These are phyloP conservation scores for Candida montana DNA, from an alignment of 805 yeast genomes.

Conservation along the genomic window DNA sequence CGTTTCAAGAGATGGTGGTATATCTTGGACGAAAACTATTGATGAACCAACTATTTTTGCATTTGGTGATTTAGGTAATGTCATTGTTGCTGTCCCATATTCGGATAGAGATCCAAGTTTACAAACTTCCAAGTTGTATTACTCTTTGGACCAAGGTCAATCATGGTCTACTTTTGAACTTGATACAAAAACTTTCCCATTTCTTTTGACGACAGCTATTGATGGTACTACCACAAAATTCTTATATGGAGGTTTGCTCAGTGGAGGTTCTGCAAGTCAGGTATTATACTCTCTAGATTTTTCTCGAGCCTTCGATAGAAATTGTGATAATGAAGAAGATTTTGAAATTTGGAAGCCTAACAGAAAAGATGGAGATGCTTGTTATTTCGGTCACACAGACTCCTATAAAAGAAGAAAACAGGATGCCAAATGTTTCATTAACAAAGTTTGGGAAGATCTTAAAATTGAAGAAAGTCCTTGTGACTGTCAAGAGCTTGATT, in stretches of 20 bases:
- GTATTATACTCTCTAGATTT: slow-evolving; percentile 46
- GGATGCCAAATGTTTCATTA: slow-evolving; percentile 53
- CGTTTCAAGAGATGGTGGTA: slow-evolving; percentile 74
- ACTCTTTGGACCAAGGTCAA: slow-evolving; percentile 70
- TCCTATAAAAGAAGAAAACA: slow-evolving; percentile 61
- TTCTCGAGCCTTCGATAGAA: slow-evolving; percentile 45
- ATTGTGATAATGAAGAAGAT: slow-evolving; percentile 39
- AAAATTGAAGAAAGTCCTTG: slow-evolving; percentile 50
- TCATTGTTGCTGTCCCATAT: slow-evolving; percentile 49
- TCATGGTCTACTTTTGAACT: slow-evolving; percentile 53
- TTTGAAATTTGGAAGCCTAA: slow-evolving; percentile 58
- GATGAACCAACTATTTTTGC: slow-evolving; percentile 49
- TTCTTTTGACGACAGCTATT: slow-evolving; percentile 47
- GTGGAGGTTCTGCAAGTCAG: slow-evolving; percentile 3
- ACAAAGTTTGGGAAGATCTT: slow-evolving; percentile 34
- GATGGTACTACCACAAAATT: slow-evolving; percentile 71
- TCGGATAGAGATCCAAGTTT: slow-evolving; percentile 27
- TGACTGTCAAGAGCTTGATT: slow-evolving; percentile 56
- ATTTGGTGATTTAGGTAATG: slow-evolving; percentile 77
- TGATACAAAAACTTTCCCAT: slow-evolving; percentile 38
- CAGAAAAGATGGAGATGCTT: slow-evolving; percentile 34
- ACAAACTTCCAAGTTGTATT: slow-evolving; percentile 34
- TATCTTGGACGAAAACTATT: slow-evolving; percentile 56
- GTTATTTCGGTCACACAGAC: slow-evolving; percentile 69
- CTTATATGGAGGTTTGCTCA: slow-evolving; percentile 40